A percentile compares a stretch with the other conserved stretches of the same genome.
phyloP scores from a whole-genome alignment of 345 rosid genomes.

The Salix exigua region DNA sequence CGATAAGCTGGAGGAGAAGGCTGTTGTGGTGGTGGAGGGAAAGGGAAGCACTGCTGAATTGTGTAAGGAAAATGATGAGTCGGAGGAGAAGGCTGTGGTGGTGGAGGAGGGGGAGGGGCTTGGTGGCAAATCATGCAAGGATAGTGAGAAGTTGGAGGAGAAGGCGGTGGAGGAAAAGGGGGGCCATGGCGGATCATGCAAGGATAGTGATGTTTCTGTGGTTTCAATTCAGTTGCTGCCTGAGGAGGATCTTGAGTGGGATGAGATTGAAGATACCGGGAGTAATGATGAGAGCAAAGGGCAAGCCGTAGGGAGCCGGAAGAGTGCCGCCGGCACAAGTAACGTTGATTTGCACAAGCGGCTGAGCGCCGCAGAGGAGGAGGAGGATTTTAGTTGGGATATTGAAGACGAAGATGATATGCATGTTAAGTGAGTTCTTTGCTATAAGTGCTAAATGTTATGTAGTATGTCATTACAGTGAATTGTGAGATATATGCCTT shows the following conservation, averaged over 20 bases:
- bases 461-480: neutral
- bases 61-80: neutral
- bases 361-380: constrained; percentile 51
- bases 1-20: neutral
- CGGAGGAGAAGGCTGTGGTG: constrained; percentile 2
- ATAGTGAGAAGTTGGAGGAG: constrained; percentile 10
- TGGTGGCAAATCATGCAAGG: neutral
- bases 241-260: constrained; percentile 79
- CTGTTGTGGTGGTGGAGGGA: neutral
- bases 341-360: constrained; percentile 46
- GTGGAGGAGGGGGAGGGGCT: neutral
- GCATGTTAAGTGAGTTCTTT: neutral
- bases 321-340: neutral
- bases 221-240: constrained; percentile 56
- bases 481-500: constrained; percentile 1
- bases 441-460: neutral
- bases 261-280: constrained; percentile 62
- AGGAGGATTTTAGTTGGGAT: constrained; percentile 79
- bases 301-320: constrained; percentile 14
- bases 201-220: constrained; percentile 64
- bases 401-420: constrained; percentile 59
- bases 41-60: neutral
- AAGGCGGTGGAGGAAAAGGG: constrained; percentile 26
- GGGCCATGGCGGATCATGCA: constrained; percentile 37
- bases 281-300: constrained; percentile 42